phyloP scores from a whole-genome alignment of 129 eudicot genomes.

The Silybum marianum region DNA sequence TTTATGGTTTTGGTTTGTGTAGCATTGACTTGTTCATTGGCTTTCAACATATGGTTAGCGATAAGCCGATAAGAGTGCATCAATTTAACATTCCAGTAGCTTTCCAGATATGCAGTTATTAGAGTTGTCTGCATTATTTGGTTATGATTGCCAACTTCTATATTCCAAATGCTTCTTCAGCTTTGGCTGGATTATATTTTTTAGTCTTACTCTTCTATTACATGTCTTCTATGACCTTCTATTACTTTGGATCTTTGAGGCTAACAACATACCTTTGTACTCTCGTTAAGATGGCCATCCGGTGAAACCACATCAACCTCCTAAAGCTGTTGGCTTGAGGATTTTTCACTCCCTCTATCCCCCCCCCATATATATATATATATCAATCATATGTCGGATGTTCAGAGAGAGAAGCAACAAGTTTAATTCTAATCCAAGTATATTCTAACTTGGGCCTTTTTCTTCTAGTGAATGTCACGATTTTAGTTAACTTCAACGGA shows the following conservation, averaged over 20 bases:
- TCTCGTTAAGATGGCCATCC: neutral
- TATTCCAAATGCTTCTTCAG: neutral
- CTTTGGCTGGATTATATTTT: neutral
- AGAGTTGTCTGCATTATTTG: neutral
- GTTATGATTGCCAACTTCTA: neutral
- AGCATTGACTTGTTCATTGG: neutral
- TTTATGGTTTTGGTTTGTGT: slow-evolving; percentile 3
- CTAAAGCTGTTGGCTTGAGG: neutral
- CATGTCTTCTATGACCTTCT: neutral
- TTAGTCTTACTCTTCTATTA: neutral
- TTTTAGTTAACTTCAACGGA: neutral
- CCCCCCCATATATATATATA: too few species aligned
- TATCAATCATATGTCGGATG: neutral
- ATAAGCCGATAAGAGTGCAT: neutral
- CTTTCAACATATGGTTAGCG: neutral
- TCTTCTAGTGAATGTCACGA: neutral
- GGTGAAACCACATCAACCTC: neutral
- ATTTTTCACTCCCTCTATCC: neutral
- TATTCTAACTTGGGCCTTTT: neutral
- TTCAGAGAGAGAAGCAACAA: neutral
- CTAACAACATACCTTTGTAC: neutral
- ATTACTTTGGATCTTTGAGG: neutral
- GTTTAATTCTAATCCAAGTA: neutral
- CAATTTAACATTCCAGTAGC: neutral
- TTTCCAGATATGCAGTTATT: neutral